phyloP scores from a whole-genome alignment of 73 alveolate genomes.

The Symbiodinium pilosum region DNA sequence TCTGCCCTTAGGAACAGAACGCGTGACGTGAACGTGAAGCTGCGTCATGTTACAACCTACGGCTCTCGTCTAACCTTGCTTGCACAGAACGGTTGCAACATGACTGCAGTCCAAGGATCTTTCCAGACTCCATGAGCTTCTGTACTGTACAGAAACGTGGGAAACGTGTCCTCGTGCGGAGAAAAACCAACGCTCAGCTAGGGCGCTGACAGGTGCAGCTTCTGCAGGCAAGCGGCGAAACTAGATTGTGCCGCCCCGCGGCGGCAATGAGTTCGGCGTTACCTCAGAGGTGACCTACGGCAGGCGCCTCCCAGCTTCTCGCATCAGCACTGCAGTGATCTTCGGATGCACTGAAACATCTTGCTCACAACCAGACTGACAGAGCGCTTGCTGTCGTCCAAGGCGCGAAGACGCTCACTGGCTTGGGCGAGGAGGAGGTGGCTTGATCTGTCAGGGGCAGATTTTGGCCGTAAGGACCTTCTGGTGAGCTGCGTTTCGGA shows the following conservation, averaged over 20 bases:
- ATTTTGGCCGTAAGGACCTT: background rate
- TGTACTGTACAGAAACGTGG: conserved; percentile 21
- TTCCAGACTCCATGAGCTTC: conserved; percentile 16
- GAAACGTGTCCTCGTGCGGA: background rate
- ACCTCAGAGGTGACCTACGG: too few relatives aligned
- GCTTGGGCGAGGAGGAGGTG: conserved; percentile 2
- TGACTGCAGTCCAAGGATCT: background rate
- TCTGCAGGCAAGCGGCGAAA: background rate
- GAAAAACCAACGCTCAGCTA: too few relatives aligned
- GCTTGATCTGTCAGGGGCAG: background rate
- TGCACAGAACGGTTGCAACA: too few relatives aligned
- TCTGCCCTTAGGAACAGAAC: background rate
- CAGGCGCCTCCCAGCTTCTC: too few relatives aligned
- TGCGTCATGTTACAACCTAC: too few relatives aligned
- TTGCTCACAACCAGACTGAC: too few relatives aligned
- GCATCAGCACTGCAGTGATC: too few relatives aligned
- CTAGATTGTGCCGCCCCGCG: background rate
- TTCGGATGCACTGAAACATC: too few relatives aligned
- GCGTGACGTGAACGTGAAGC: too few relatives aligned
- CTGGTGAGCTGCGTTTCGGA: background rate
- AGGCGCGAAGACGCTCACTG: background rate
- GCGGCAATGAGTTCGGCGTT: background rate
- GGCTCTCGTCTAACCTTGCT: too few relatives aligned
- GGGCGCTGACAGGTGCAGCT: too few relatives aligned
- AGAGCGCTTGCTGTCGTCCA: too few relatives aligned